phyloP scores from a whole-genome alignment of 345 rosid genomes.

The Linum trigynum region DNA sequence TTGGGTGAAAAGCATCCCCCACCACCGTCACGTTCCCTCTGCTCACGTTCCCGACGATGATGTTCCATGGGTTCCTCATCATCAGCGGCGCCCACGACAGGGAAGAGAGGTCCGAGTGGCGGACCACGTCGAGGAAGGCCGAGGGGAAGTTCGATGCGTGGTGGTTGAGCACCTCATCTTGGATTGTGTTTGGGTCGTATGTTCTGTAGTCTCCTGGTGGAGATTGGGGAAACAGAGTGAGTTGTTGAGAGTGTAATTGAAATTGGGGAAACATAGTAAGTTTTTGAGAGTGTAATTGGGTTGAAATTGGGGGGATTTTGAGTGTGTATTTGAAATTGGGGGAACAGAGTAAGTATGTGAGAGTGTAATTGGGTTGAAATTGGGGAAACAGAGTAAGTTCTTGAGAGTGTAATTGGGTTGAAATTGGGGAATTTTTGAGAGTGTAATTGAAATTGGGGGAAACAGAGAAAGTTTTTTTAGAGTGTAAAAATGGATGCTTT shows the following conservation, averaged over 20 bases:
- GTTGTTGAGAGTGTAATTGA: background rate
- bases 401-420: no score
- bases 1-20: conserved; percentile 1
- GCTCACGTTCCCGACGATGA: background rate
- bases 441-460: no score
- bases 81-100: conserved; percentile 4
- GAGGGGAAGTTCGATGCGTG: conserved; percentile 14
- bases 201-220: conserved; percentile 10
- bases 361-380: no score
- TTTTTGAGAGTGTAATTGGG: no score
- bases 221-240: background rate
- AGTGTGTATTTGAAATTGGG: no score
- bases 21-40: background rate
- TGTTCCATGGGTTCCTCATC: background rate
- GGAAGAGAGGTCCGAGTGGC: background rate
- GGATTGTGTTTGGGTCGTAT: conserved; percentile 18
- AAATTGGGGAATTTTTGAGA: no score
- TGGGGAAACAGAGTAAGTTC: no score
- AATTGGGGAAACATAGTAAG: no score
- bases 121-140: background rate
- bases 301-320: no score
- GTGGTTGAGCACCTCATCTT: conserved; percentile 17
- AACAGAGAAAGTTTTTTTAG: no score
- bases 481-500: no score
- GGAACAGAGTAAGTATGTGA: no score